Conservation (phyloP, 306 rosid genomes). For the Glycine soja region DNA sequence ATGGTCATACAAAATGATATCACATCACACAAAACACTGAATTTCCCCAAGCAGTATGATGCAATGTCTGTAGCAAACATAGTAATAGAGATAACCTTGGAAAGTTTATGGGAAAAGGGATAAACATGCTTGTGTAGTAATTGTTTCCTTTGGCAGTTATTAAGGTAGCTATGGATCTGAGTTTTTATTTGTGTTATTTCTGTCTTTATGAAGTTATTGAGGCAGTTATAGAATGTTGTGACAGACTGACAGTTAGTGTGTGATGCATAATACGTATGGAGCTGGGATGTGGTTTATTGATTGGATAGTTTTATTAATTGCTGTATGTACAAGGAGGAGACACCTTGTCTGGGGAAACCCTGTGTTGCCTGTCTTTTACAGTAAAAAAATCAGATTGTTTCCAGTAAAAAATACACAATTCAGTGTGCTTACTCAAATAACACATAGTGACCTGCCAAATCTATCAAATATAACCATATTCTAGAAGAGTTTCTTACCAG, state of each 20-base stretch:
- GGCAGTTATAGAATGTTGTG: neutral
- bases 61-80: constrained; percentile 37
- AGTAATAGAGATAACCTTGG: neutral
- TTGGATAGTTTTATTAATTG: neutral
- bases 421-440: constrained; percentile 8
- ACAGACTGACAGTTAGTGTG: neutral
- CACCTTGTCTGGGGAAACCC: neutral
- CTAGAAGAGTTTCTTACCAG: constrained; percentile 69
- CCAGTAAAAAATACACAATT: neutral
- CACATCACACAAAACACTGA: constrained; percentile 19
- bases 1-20: constrained; percentile 30
- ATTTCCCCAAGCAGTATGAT: constrained; percentile 26
- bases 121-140: neutral
- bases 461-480: constrained; percentile 39
- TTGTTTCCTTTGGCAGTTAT: neutral
- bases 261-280: neutral
- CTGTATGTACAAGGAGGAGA: neutral
- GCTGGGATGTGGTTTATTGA: neutral
- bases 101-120: neutral
- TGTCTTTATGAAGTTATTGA: neutral
- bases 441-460: constrained; percentile 35
- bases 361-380: neutral
- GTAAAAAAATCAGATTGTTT: neutral
- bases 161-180: neutral
- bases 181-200: neutral